These are phyloP conservation scores for Nigrospora sphaerica DNA, from an alignment of 2,329 filamentous ascomycete species.

Conservation along the genomic window DNA sequence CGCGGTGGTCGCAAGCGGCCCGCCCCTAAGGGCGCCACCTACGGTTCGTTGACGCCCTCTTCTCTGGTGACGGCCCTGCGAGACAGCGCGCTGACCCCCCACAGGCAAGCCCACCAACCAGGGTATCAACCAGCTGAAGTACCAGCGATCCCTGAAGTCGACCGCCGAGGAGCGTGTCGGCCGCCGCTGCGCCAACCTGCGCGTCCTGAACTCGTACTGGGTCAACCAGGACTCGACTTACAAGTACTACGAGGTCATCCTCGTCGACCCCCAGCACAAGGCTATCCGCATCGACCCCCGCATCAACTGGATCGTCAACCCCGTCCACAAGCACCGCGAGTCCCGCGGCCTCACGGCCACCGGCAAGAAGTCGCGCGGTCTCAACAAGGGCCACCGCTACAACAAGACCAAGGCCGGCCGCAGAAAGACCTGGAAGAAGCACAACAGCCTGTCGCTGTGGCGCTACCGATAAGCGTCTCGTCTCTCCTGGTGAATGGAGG, in stretches of 20 bases:
- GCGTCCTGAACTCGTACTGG: slow-evolving; percentile 99
- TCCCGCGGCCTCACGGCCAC: slow-evolving; percentile 92
- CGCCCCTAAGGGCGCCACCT: slow-evolving; percentile 95
- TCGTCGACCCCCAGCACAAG: slow-evolving; percentile 99
- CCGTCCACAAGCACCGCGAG: slow-evolving; percentile 99
- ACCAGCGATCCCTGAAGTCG: slow-evolving; percentile 96
- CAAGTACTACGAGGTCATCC: slow-evolving; percentile 99
- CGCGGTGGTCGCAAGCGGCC: slow-evolving; percentile 98
- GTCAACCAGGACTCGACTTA: slow-evolving; percentile 99
- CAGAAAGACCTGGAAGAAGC: slow-evolving; percentile 99
- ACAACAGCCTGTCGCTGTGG: slow-evolving; percentile 99
- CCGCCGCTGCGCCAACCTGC: slow-evolving; percentile 96
- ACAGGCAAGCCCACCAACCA: slow-evolving; percentile 99
- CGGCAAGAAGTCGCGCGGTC: slow-evolving; percentile 98
- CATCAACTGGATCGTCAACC: slow-evolving; percentile 99
- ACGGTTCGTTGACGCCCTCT: slow-evolving; percentile 57
- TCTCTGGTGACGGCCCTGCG: neutral
- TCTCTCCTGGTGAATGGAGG: slow-evolving; percentile 10
- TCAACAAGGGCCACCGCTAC: slow-evolving; percentile 99
- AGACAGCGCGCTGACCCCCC: slow-evolving; percentile 8
- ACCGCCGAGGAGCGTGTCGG: slow-evolving; percentile 99
- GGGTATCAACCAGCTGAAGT: slow-evolving; percentile 99
- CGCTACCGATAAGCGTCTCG: slow-evolving; percentile 71
- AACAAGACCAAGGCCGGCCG: slow-evolving; percentile 96
- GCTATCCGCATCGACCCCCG: slow-evolving; percentile 97